Conservation (phyloP, 225 moss, liverwort and hornwort genomes). For the Climacium dendroides region DNA sequence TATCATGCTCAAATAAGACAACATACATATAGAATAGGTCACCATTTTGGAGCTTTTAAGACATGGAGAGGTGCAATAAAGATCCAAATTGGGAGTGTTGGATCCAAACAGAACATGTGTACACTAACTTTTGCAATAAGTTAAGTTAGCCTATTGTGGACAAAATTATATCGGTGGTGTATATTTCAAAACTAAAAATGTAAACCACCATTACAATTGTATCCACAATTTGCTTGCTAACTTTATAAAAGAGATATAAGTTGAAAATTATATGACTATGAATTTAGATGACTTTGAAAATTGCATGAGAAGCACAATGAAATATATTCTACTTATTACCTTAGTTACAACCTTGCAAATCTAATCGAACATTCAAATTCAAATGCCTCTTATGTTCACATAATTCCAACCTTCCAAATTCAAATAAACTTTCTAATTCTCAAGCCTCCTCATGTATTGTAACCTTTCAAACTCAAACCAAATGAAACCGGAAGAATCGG, state of each 20-base stretch:
- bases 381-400: background rate
- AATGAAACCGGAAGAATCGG: background rate
- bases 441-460: background rate
- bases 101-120: fast-evolving
- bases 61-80: too few species aligned
- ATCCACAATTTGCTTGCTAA: fast-evolving
- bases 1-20: background rate
- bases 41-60: background rate
- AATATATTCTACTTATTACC: fast-evolving
- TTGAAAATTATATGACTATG: fast-evolving
- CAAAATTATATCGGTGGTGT: background rate
- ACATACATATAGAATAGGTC: background rate
- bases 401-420: background rate
- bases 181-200: background rate
- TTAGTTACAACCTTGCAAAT: background rate
- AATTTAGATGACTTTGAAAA: background rate
- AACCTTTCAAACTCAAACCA: background rate
- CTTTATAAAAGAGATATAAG: fast-evolving
- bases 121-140: fast-evolving
- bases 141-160: background rate
- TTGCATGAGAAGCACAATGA: fast-evolving
- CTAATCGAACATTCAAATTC: background rate
- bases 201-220: background rate
- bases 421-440: background rate
- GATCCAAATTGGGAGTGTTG: background rate